Percentiles rank a stretch among this genome's conserved stretches.
Conservation (phyloP, 257 asterid genomes). For the Echium plantagineum region DNA sequence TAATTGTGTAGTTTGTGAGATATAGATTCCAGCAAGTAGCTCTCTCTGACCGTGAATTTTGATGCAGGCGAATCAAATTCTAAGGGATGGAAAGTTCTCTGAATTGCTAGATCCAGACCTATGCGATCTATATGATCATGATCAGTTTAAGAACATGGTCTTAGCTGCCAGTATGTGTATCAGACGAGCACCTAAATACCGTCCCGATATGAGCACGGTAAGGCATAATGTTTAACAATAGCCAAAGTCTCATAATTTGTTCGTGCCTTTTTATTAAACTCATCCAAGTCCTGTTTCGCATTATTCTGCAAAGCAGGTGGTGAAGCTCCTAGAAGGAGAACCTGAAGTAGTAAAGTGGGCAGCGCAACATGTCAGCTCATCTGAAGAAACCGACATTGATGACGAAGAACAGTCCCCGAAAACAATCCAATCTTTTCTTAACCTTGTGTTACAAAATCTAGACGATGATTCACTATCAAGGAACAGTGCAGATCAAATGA, state of each 20-base stretch:
- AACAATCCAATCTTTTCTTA: constrained; percentile 45
- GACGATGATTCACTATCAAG: constrained; percentile 46
- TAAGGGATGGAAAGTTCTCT: constrained; percentile 34
- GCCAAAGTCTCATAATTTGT: neutral
- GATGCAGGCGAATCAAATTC: constrained; percentile 42
- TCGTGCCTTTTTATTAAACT: neutral
- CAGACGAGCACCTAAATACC: constrained; percentile 40
- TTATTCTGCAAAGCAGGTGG: constrained; percentile 28
- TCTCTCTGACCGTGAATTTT: neutral
- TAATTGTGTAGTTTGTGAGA: neutral
- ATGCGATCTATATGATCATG: constrained; percentile 24
- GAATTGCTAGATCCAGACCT: constrained; percentile 43
- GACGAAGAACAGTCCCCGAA: constrained; percentile 26
- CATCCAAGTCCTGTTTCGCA: no score
- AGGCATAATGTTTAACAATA: constrained; percentile 8
- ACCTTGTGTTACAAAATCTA: constrained; percentile 42
- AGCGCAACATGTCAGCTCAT: constrained; percentile 18
- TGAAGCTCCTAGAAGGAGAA: constrained; percentile 51
- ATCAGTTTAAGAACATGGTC: constrained; percentile 44
- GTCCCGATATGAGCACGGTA: constrained; percentile 46
- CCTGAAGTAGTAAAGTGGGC: constrained; percentile 38
- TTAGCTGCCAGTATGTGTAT: constrained; percentile 58
- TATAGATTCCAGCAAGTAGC: neutral
- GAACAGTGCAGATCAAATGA: constrained; percentile 45
- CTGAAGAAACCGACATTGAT: constrained; percentile 19